Evolutionary conservation across 345 rosid species (phyloP).

Genomic region (Camelina hispida): DNA sequence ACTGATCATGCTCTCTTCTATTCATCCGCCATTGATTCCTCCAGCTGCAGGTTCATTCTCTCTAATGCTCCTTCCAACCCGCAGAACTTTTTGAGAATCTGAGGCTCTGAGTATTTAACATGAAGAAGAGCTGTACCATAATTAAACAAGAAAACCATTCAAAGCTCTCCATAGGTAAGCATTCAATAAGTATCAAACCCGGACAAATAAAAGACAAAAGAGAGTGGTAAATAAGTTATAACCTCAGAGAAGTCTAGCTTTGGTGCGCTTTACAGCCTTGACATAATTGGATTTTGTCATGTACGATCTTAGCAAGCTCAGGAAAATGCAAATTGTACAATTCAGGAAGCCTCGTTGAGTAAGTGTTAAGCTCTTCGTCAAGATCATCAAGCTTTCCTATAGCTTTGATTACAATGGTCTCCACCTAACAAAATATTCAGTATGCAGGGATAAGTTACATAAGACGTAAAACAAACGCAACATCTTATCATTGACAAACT

Average conservation of each 20-base stretch:
- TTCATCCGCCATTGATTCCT: conserved; percentile 62
- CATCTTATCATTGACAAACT: too few relatives aligned
- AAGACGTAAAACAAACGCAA: too few relatives aligned
- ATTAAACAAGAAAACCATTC: too few relatives aligned
- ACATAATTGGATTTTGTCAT: conserved; percentile 85
- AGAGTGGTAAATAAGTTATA: background rate
- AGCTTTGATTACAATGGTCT: conserved; percentile 93
- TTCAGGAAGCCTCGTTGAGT: conserved; percentile 85
- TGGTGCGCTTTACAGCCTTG: conserved; percentile 80
- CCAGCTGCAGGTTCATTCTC: conserved; percentile 65
- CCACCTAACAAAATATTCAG: conserved; percentile 58
- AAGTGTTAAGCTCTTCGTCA: conserved; percentile 89
- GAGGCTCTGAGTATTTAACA: conserved; percentile 63
- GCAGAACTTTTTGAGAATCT: conserved; percentile 70
- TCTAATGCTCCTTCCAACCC: conserved; percentile 68
- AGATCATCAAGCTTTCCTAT: conserved; percentile 94
- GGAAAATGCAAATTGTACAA: conserved; percentile 99
- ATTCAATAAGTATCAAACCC: background rate
- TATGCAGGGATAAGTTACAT: background rate
- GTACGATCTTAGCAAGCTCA: conserved; percentile 87
- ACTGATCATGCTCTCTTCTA: conserved; percentile 30
- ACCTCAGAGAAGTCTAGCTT: conserved; percentile 93
- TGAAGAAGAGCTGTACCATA: conserved; percentile 64
- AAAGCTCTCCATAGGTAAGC: too few relatives aligned
- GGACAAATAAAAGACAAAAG: background rate